Conservation (phyloP, 2,329 filamentous ascomycete species). For the Orbilia javanica region DNA sequence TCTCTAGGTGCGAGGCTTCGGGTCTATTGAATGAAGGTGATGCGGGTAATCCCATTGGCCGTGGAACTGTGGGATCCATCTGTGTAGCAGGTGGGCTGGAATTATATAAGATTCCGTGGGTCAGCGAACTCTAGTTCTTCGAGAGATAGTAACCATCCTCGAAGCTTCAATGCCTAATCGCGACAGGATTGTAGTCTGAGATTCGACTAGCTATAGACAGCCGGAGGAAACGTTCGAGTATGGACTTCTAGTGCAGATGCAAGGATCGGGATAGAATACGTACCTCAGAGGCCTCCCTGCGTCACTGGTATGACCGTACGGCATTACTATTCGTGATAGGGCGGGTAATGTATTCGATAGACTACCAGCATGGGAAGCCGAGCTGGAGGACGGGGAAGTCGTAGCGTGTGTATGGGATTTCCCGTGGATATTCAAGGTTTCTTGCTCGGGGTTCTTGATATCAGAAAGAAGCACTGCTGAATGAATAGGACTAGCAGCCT, state of each 20-base stretch:
- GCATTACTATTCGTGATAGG: slow-evolving; percentile 57
- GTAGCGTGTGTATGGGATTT: slow-evolving; percentile 46
- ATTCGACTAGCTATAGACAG: neutral
- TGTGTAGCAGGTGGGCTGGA: slow-evolving; percentile 56
- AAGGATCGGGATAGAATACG: slow-evolving; percentile 48
- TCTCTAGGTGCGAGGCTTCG: slow-evolving; percentile 41
- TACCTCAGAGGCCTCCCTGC: slow-evolving; percentile 53
- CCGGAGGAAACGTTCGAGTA: neutral
- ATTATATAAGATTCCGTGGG: slow-evolving; percentile 48
- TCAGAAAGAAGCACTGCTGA: slow-evolving; percentile 36
- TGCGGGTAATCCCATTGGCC: slow-evolving; percentile 52
- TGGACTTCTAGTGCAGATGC: neutral
- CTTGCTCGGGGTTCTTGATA: slow-evolving; percentile 41
- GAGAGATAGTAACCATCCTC: neutral
- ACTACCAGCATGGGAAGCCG: slow-evolving; percentile 40
- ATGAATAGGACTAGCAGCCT: slow-evolving; percentile 35
- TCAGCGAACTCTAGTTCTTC: slow-evolving; percentile 27
- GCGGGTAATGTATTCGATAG: slow-evolving; percentile 57
- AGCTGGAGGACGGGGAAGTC: slow-evolving; percentile 45
- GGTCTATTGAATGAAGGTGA: slow-evolving; percentile 52
- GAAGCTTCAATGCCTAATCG: neutral
- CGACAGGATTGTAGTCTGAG: neutral
- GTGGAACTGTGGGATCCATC: slow-evolving; percentile 54
- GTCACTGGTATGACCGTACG: slow-evolving; percentile 53
- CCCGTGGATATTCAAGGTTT: slow-evolving; percentile 52